These are phyloP conservation scores for Primulina tabacum DNA, from an alignment of 257 asterid genomes.

Conservation along the genomic window DNA sequence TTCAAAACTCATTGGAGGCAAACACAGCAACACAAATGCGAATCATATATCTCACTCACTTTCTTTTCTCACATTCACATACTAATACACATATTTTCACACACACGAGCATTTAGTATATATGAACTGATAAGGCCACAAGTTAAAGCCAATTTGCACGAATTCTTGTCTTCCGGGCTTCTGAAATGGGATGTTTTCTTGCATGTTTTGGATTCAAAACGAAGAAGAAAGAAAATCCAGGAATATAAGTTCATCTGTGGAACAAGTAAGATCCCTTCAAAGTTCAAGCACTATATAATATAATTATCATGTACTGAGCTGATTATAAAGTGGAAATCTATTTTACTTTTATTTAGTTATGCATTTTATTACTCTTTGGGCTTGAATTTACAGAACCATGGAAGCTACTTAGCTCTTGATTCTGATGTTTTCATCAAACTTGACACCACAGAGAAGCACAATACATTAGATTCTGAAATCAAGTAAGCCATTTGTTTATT, in stretches of 20 bases:
- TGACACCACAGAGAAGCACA: conserved; percentile 29
- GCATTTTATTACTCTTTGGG: neutral
- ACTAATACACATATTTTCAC: neutral
- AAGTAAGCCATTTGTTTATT: conserved; percentile 39
- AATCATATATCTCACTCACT: conserved; percentile 21
- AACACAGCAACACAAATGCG: conserved; percentile 11
- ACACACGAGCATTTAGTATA: neutral
- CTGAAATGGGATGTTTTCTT: conserved; percentile 69
- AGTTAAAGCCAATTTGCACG: conserved; percentile 6
- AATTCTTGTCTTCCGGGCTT: conserved; percentile 14
- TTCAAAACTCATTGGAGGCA: conserved; percentile 50
- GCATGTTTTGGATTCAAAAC: conserved; percentile 58
- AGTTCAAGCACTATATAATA: neutral
- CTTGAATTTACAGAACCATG: conserved; percentile 36
- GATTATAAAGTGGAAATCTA: neutral
- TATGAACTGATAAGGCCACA: neutral
- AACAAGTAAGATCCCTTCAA: conserved; percentile 34
- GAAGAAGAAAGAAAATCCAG: conserved; percentile 39
- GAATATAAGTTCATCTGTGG: conserved; percentile 28
- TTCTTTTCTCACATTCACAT: no score
- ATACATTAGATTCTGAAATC: conserved; percentile 28
- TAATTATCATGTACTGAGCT: no score
- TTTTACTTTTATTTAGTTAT: neutral
- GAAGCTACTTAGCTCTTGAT: conserved; percentile 60
- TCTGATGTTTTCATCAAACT: conserved; percentile 35